Base-by-base conservation (phyloP, 139 green algal genomes). In the Limnomonas spitsbergensis region DNA sequence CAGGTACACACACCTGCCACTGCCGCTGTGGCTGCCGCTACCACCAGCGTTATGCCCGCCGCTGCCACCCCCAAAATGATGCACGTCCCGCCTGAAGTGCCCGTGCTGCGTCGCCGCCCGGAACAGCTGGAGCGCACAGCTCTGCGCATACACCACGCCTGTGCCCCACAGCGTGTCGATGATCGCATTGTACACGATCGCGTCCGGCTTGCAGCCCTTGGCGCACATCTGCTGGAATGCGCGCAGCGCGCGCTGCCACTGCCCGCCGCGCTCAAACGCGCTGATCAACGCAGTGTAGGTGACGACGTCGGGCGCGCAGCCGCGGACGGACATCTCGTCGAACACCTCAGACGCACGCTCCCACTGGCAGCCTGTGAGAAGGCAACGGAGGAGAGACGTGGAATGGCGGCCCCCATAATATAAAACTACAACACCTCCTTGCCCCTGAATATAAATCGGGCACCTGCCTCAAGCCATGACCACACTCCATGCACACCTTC, bases 201-300 rank as follows among this genome's bases (percentile, higher is more conserved):
- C 80, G 82, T 97, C 93, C 0, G 90, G 88, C 66, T 77, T 81
- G 85, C 87, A 93, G 71, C 87, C 76, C 27, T 80, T 54, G n/a
- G 54, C n/a, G 1, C 84, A 77, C 89, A 93, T 93, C 42, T 85
- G 79, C 27, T 88, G 69, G 68, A 90, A 93, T 3, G 80, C 83
- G 9, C 80, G 35, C 53, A 95, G 81, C 7, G 88, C 89, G 37
- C 80, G 78, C 52, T 81, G 83, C 90, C 90, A 94, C 73, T 93
- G 86, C 1, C 88, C 89, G 2, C 88, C 85, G 24, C 89, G 85
- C 61, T 94, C 92, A 56, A 89, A 94, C 0, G 91, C 91, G 27
- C 80, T 89, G 78, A 97, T 95, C 2, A 97, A 86, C 2, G 90
- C 89, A 1, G 90, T 95, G 87, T 94, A 97, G 0, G 94, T 96